A percentile compares a stretch with the other conserved stretches of the same genome.
Conservation (phyloP, 2,329 filamentous ascomycete genomes). For the Fusarium goolgardi region DNA sequence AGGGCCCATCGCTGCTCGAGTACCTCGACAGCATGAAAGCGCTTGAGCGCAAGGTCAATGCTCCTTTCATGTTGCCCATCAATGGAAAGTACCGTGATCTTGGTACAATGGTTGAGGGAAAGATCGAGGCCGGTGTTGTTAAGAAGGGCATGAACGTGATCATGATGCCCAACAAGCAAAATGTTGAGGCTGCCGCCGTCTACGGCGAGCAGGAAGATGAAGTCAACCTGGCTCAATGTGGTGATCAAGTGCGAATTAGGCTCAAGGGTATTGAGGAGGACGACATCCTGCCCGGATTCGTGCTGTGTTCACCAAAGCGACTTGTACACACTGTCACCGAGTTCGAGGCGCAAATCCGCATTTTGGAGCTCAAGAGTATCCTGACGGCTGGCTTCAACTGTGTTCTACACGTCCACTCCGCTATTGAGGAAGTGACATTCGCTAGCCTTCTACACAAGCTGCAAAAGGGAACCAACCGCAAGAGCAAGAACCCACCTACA, state of each 20-base stretch:
- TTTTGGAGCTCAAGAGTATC: constrained; percentile 94
- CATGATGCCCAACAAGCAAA: constrained; percentile 95
- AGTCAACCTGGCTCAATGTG: constrained; percentile 81
- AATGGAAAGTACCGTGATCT: constrained; percentile 97
- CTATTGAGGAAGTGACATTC: constrained; percentile 97
- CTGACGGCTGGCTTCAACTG: constrained; percentile 96
- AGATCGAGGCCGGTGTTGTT: constrained; percentile 93
- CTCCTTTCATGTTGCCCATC: constrained; percentile 99
- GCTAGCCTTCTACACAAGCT: constrained; percentile 88
- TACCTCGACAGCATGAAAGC: constrained; percentile 95
- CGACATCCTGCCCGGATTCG: constrained; percentile 94
- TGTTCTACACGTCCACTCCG: constrained; percentile 95
- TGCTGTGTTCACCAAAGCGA: constrained; percentile 93
- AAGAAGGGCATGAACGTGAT: constrained; percentile 88
- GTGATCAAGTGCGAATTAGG: constrained; percentile 93
- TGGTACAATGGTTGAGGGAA: constrained; percentile 97
- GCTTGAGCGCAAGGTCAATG: constrained; percentile 94
- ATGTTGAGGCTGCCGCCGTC: constrained; percentile 82
- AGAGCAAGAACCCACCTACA: constrained; percentile 91
- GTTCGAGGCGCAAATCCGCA: constrained; percentile 97
- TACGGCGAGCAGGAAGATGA: constrained; percentile 98
- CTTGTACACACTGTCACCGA: constrained; percentile 88
- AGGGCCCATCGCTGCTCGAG: constrained; percentile 90
- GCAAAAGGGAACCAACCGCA: constrained; percentile 92
- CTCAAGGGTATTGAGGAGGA: constrained; percentile 97